Evolutionary conservation across 108 stramenopile species (phyloP).

Genomic region (Aurantiochytrium sp.): DNA sequence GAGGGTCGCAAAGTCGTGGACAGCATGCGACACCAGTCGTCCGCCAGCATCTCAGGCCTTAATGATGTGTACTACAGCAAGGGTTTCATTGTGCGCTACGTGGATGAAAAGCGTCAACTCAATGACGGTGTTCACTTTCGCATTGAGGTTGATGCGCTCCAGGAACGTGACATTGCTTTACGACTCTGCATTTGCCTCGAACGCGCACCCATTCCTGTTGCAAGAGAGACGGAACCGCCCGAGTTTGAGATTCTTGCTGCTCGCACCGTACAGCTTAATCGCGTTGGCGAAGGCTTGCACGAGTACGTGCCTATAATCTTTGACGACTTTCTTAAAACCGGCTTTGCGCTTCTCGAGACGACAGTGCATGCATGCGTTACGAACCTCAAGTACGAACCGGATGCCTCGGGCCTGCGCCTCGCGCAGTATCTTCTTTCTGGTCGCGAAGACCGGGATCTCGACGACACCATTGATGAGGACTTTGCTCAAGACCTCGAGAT

Average conservation of each 20-base stretch:
- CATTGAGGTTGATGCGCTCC: neutral
- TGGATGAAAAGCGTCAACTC: neutral
- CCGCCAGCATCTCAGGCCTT: neutral
- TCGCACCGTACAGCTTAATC: neutral
- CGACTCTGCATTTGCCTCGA: neutral
- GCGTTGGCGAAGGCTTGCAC: neutral
- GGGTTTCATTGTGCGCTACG: neutral
- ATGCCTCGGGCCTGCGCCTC: neutral
- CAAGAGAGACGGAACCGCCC: neutral
- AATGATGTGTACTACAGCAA: neutral
- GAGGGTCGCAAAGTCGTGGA: neutral
- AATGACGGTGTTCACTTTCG: conserved; percentile 13
- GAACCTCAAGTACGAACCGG: neutral
- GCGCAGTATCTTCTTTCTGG: neutral
- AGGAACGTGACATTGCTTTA: neutral
- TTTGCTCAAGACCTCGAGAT: neutral
- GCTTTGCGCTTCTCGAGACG: neutral
- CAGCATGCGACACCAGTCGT: neutral
- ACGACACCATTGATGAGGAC: neutral
- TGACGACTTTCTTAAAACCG: neutral
- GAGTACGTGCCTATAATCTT: neutral
- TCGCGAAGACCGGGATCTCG: neutral
- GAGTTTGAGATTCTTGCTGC: neutral
- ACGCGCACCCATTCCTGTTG: neutral
- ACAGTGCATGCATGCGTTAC: neutral